phyloP scores from a whole-genome alignment of 306 rosid species.

The Trifolium pratense region DNA sequence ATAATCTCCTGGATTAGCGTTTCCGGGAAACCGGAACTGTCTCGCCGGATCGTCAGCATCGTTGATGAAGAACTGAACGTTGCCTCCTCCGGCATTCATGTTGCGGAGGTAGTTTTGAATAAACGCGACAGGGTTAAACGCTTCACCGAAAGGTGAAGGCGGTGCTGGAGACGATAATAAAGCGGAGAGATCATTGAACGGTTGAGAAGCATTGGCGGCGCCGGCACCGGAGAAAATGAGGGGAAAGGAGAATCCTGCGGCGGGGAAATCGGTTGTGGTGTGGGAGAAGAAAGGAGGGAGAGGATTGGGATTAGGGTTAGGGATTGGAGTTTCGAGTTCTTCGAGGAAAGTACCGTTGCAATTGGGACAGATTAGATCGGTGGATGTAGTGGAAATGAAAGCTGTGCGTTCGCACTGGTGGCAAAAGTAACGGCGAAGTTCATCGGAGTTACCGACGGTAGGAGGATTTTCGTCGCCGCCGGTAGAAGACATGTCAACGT shows the following conservation, averaged over 20 bases:
- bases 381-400: slow-evolving; percentile 53
- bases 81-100: slow-evolving; percentile 64
- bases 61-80: slow-evolving; percentile 75
- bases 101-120: slow-evolving; percentile 77
- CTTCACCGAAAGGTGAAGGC: slow-evolving; percentile 53
- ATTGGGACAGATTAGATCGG: slow-evolving; percentile 71
- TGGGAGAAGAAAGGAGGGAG: slow-evolving; percentile 53
- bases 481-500: slow-evolving; percentile 68
- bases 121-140: slow-evolving; percentile 68
- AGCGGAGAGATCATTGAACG: slow-evolving; percentile 62
- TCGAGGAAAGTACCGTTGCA: slow-evolving; percentile 75
- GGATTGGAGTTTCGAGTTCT: slow-evolving; percentile 65
- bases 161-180: slow-evolving; percentile 48
- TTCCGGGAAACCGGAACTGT: slow-evolving; percentile 52
- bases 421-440: slow-evolving; percentile 70
- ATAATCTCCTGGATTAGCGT: slow-evolving; percentile 80
- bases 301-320: slow-evolving; percentile 42
- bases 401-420: slow-evolving; percentile 71
- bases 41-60: slow-evolving; percentile 57
- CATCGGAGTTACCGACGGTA: slow-evolving; percentile 33
- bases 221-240: slow-evolving; percentile 45
- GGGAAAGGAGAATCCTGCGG: slow-evolving; percentile 46
- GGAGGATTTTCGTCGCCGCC: slow-evolving; percentile 47
- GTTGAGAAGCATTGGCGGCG: background rate
- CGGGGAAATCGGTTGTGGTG: slow-evolving; percentile 45